These are phyloP conservation scores for Madurella mycetomatis DNA, from an alignment of 2,329 filamentous ascomycete species.

Conservation along the genomic window DNA sequence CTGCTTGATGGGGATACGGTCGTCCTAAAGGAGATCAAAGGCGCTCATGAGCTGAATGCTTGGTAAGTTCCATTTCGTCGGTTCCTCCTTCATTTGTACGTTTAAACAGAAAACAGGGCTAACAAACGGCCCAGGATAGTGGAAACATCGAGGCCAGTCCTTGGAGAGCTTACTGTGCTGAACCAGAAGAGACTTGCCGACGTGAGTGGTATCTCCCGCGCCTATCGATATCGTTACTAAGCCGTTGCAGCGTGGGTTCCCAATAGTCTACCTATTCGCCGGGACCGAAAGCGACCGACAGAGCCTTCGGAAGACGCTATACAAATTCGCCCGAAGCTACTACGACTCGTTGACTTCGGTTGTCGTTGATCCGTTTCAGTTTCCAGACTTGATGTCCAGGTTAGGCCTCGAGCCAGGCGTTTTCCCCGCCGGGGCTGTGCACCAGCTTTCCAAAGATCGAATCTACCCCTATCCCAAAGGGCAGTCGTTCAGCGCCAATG, in stretches of 20 bases:
- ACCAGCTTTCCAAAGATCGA: constrained; percentile 33
- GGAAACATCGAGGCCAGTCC: constrained; percentile 28
- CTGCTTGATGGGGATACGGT: constrained; percentile 28
- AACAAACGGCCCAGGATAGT: constrained; percentile 13
- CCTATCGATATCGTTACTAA: not conserved
- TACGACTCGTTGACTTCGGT: constrained; percentile 34
- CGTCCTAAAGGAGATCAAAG: constrained; percentile 18
- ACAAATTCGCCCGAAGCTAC: constrained; percentile 31
- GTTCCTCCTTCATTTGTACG: not conserved
- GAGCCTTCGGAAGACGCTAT: constrained; percentile 28
- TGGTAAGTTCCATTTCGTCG: constrained; percentile 19
- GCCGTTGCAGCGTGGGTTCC: constrained; percentile 30
- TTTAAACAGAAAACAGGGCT: not conserved
- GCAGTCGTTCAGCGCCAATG: constrained; percentile 25
- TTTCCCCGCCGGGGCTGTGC: constrained; percentile 33
- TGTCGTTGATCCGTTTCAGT: constrained; percentile 34
- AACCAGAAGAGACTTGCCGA: constrained; percentile 34
- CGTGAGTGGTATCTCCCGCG: constrained; percentile 24
- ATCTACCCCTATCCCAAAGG: constrained; percentile 36
- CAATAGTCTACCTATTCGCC: constrained; percentile 38
- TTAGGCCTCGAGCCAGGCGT: constrained; percentile 30
- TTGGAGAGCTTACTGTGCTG: constrained; percentile 31
- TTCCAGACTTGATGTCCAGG: constrained; percentile 31
- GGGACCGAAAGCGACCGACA: constrained; percentile 28
- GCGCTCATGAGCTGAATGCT: constrained; percentile 22